phyloP scores from a whole-genome alignment of 805 yeast genomes.

The Pachysolen tannophilus region DNA sequence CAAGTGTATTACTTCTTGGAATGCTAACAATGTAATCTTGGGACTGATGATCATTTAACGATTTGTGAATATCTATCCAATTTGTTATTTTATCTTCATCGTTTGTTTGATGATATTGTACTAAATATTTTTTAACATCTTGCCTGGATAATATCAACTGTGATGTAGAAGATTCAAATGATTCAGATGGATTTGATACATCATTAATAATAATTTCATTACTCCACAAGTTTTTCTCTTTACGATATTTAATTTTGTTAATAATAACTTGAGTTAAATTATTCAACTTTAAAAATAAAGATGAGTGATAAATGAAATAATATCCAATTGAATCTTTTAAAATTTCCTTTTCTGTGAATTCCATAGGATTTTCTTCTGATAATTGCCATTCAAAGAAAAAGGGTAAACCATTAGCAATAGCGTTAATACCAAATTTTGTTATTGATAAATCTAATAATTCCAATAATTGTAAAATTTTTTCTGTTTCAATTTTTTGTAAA shows the following conservation, averaged over 20 bases:
- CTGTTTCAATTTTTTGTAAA: neutral
- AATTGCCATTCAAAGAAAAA: slow-evolving; percentile 38
- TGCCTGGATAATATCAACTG: too few relatives aligned
- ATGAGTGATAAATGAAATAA: slow-evolving; percentile 18
- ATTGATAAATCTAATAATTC: slow-evolving; percentile 15
- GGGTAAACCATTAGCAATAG: slow-evolving; percentile 35
- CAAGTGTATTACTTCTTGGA: too few relatives aligned
- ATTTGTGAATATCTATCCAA: too few relatives aligned
- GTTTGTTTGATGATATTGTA: too few relatives aligned
- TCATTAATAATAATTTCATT: too few relatives aligned
- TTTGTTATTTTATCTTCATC: too few relatives aligned
- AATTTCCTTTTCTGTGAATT: slow-evolving; percentile 1
- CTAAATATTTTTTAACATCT: too few relatives aligned
- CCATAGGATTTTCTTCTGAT: slow-evolving; percentile 8
- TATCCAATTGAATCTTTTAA: slow-evolving; percentile 28
- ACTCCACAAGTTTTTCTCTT: neutral
- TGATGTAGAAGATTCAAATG: too few relatives aligned
- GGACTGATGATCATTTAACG: too few relatives aligned
- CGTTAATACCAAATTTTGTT: slow-evolving; percentile 36
- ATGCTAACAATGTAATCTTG: too few relatives aligned
- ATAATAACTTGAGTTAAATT: neutral
- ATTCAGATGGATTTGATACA: too few relatives aligned
- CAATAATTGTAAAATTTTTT: neutral
- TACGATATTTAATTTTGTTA: neutral
- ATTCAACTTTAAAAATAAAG: neutral